Evolutionary conservation across 805 yeast species (phyloP).

Genomic region (Alloascoidea africana): DNA sequence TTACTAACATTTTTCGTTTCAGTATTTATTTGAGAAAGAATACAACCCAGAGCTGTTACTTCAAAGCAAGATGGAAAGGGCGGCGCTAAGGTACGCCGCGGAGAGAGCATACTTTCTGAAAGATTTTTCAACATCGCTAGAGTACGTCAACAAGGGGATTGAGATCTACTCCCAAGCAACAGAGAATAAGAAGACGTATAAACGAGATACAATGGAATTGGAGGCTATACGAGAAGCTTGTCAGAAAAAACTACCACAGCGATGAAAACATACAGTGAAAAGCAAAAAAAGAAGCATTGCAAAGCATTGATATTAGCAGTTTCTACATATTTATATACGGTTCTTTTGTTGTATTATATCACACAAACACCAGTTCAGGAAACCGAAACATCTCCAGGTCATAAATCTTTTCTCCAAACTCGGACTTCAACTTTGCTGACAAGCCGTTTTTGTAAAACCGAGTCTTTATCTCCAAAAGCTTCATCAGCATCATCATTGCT

Average conservation of each 20-base stretch:
- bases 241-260: conserved; percentile 12
- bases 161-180: too few relatives aligned
- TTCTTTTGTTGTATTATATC: too few relatives aligned
- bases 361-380: too few relatives aligned
- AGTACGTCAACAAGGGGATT: conserved; percentile 23
- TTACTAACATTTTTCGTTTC: background rate
- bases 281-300: conserved; percentile 1
- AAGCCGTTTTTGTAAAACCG: conserved; percentile 19
- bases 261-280: conserved; percentile 2
- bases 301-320: background rate
- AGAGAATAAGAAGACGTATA: conserved; percentile 26
- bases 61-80: conserved; percentile 37
- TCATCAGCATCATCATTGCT: conserved; percentile 16
- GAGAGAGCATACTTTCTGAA: conserved; percentile 46
- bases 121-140: conserved; percentile 35
- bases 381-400: too few relatives aligned
- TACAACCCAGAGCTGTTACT: conserved; percentile 15
- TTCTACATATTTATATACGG: too few relatives aligned
- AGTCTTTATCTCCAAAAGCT: too few relatives aligned
- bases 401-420: conserved; percentile 14
- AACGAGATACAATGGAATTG: conserved; percentile 36
- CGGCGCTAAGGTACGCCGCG: conserved; percentile 37
- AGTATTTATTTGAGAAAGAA: conserved; percentile 25
- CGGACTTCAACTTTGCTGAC: conserved; percentile 28
- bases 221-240: conserved; percentile 28